Evolutionary conservation across 208 protist genomes (phyloP).

Genomic region (Zelonia costaricensis): DNA sequence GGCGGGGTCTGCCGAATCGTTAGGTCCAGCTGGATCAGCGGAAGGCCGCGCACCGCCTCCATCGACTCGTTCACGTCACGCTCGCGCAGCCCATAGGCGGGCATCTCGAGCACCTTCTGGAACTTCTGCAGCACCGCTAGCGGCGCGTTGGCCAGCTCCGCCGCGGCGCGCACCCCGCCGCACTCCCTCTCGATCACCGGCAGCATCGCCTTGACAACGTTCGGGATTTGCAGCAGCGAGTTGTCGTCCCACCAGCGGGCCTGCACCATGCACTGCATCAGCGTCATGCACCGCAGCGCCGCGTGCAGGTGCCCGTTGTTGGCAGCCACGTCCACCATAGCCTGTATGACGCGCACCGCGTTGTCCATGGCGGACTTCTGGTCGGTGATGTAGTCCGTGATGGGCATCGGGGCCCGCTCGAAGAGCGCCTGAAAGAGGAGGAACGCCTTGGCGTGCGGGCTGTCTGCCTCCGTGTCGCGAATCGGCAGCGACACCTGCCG

Average conservation of each 20-base stretch:
- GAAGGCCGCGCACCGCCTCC: conserved; percentile 71
- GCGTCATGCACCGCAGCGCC: conserved; percentile 87
- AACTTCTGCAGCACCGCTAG: conserved; percentile 41
- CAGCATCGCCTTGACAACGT: conserved; percentile 78
- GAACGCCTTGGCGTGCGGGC: conserved; percentile 96
- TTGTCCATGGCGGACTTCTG: conserved; percentile 98
- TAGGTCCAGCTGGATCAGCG: conserved; percentile 78
- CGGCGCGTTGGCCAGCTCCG: conserved; percentile 79
- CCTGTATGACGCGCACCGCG: conserved; percentile 95
- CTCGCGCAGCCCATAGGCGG: conserved; percentile 43
- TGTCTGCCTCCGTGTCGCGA: conserved; percentile 75
- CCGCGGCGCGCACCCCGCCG: conserved; percentile 52
- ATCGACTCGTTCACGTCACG: conserved; percentile 69
- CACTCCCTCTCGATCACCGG: conserved; percentile 52
- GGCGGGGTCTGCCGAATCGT: conserved; percentile 32
- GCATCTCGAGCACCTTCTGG: conserved; percentile 50
- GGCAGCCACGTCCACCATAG: conserved; percentile 95
- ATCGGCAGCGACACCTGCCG: conserved; percentile 71
- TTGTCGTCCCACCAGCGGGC: conserved; percentile 84
- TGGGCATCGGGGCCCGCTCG: conserved; percentile 88
- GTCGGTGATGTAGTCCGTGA: conserved; percentile 99
- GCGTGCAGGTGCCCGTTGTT: conserved; percentile 93
- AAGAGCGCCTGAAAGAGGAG: conserved; percentile 99
- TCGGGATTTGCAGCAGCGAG: conserved; percentile 89
- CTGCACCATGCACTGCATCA: conserved; percentile 97